phyloP scores from a whole-genome alignment of 1,139 yeast species.

The Zhuliangozyma blackwelliae region DNA sequence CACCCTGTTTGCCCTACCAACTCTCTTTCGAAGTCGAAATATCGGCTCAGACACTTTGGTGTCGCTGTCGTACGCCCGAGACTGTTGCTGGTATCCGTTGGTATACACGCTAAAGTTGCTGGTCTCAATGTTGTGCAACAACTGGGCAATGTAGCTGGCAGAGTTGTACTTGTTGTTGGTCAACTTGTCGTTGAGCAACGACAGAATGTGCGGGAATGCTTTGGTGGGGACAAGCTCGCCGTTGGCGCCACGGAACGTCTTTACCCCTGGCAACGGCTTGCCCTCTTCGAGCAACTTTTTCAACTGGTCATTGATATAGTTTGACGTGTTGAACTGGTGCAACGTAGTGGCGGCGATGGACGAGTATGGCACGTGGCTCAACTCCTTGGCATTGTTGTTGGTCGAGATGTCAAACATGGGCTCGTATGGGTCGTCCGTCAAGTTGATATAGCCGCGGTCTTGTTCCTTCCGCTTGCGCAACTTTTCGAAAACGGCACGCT shows the following conservation, averaged over 20 bases:
- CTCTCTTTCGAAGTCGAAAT: slow-evolving; percentile 66
- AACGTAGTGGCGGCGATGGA: slow-evolving; percentile 70
- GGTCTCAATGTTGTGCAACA: slow-evolving; percentile 40
- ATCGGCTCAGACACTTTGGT: slow-evolving; percentile 48
- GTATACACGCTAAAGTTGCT: slow-evolving; percentile 47
- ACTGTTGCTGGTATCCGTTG: slow-evolving; percentile 32
- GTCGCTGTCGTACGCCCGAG: slow-evolving; percentile 16
- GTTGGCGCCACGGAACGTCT: slow-evolving; percentile 42
- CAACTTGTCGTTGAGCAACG: slow-evolving; percentile 30
- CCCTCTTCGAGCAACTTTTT: slow-evolving; percentile 39
- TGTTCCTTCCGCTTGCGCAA: slow-evolving; percentile 66
- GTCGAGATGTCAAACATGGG: slow-evolving; percentile 75
- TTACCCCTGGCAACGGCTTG: slow-evolving; percentile 39
- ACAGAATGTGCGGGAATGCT: slow-evolving; percentile 40
- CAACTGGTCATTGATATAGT: slow-evolving; percentile 42
- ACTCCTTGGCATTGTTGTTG: slow-evolving; percentile 46
- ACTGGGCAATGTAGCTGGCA: slow-evolving; percentile 36
- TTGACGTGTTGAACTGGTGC: slow-evolving; percentile 65
- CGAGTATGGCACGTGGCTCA: slow-evolving; percentile 71
- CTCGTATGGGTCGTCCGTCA: slow-evolving; percentile 86
- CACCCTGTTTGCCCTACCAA: slow-evolving; percentile 66
- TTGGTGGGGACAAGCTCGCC: slow-evolving; percentile 44
- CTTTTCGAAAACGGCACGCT: slow-evolving; percentile 78
- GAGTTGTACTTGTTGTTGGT: slow-evolving; percentile 21
- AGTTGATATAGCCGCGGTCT: slow-evolving; percentile 74